Evolutionary conservation across 805 yeast species (phyloP).

Genomic region (Lachancea thermotolerans): DNA sequence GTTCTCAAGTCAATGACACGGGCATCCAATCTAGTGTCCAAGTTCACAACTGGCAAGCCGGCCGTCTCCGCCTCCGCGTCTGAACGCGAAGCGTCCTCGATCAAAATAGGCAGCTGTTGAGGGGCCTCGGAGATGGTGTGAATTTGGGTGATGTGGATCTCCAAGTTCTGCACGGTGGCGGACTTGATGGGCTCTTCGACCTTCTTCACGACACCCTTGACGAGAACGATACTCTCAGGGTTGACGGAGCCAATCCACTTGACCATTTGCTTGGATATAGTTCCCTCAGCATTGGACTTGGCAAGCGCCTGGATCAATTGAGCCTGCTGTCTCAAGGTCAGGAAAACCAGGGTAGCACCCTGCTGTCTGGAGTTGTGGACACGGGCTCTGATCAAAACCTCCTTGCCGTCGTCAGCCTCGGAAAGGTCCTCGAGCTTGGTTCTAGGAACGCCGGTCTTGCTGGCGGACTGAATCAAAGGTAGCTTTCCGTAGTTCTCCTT

Average conservation of each 20-base stretch:
- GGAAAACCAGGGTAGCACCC: constrained; percentile 89
- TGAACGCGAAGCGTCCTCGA: constrained; percentile 94
- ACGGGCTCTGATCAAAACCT: constrained; percentile 86
- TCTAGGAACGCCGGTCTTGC: constrained; percentile 62
- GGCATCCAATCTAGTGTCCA: constrained; percentile 91
- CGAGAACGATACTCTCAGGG: constrained; percentile 86
- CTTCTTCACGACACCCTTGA: constrained; percentile 75
- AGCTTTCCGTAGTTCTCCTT: constrained; percentile 82
- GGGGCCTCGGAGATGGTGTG: constrained; percentile 83
- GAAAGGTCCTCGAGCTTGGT: constrained; percentile 45
- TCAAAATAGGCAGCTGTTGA: constrained; percentile 82
- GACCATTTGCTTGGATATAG: constrained; percentile 89
- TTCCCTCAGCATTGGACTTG: constrained; percentile 60
- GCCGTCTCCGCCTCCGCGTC: constrained; percentile 91
- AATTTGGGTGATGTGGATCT: constrained; percentile 69
- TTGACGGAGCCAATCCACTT: constrained; percentile 88
- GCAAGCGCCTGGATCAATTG: constrained; percentile 77
- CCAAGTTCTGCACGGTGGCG: constrained; percentile 87
- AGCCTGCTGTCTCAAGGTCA: constrained; percentile 87
- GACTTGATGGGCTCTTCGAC: constrained; percentile 83
- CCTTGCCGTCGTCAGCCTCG: constrained; percentile 55
- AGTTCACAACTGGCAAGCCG: constrained; percentile 87
- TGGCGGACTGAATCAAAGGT: constrained; percentile 75
- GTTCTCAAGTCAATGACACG: constrained; percentile 97
- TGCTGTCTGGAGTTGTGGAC: constrained; percentile 90